Evolutionary conservation across 2,329 filamentous ascomycete species (phyloP), one percentile per base, ranked within the genome.

Genomic region (Monosporascus sp.): DNA sequence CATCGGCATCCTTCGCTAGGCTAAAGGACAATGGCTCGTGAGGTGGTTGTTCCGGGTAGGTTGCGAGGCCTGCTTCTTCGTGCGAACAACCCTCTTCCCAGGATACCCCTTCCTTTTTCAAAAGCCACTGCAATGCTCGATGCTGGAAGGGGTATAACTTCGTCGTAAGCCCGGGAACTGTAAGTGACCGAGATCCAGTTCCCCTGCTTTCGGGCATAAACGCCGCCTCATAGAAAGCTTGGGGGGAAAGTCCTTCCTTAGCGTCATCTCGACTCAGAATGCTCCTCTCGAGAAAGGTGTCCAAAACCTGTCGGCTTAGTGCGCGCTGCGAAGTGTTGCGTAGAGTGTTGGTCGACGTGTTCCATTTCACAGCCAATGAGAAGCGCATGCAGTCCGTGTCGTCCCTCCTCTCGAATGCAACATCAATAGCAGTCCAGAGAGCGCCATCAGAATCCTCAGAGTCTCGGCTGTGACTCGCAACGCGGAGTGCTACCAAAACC

Each of bases 81-180:
- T 56, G 53, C 20, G 60, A 42, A 24, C 48, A 39, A 7, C 48
- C 49, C n/a, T 56, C 49, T 6, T 45, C 56, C 76, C 78, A 84
- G 22, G 71, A 64, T 3, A 83, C 77, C 5, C 83, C 83, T 70
- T 93, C 89, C 46, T 85, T 78, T 42, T 71, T 70, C 46, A 92
- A 67, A 53, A 91, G 72, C 88, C 88, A 93, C 47, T 83, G 76
- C 2, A 91, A 74, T 2, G 86, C 81, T 54, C 86, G 74, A 51
- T 82, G 81, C 66, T 92, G 89, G 54, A 90, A 92, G 0, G 86
- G 87, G 63, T 84, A 91, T 0, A 91, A 70, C 0, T 70, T 72
- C 1, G 82, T 76, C 45, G 70, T 71, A 49, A 78, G 72, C 25
- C 68, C 70, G 0, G 74, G 69, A 6, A 82, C 65, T 3, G 69